Percentiles rank a stretch among this genome's conserved stretches.
These are phyloP conservation scores for Phellinidium pouzarii DNA, from an alignment of 1,284 basidiomycete species.

Conservation along the genomic window DNA sequence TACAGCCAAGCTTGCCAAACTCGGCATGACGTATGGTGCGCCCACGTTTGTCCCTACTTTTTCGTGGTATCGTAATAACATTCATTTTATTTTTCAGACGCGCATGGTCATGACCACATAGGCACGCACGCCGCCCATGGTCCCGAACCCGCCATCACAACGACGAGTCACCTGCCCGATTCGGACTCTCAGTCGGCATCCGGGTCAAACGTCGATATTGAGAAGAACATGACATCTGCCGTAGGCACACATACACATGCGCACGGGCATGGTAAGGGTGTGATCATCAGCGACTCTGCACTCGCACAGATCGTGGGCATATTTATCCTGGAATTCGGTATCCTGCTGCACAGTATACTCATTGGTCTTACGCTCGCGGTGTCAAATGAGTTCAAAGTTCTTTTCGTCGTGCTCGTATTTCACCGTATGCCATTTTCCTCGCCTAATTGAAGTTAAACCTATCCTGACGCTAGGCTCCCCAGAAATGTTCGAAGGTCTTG, in stretches of 20 bases:
- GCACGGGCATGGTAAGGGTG: constrained; percentile 5
- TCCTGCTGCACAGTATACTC: constrained; percentile 84
- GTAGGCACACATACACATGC: constrained; percentile 16
- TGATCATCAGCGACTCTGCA: constrained; percentile 34
- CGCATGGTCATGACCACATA: constrained; percentile 59
- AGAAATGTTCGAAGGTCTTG: constrained; percentile 91
- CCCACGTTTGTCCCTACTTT: constrained; percentile 11
- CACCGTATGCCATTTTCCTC: constrained; percentile 51
- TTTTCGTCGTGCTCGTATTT: constrained; percentile 90
- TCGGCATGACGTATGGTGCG: constrained; percentile 51
- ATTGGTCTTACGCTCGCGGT: constrained; percentile 94
- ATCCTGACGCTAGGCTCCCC: constrained; percentile 5
- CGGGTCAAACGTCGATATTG: constrained; percentile 17
- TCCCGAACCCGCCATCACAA: constrained; percentile 37
- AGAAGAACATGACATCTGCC: constrained; percentile 20
- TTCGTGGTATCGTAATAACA: constrained; percentile 3
- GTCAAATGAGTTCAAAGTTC: constrained; percentile 68
- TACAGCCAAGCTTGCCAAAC: constrained; percentile 50
- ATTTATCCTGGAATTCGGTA: constrained; percentile 87
- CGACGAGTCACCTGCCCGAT: constrained; percentile 18
- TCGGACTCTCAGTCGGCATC: constrained; percentile 18
- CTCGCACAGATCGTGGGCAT: constrained; percentile 80
- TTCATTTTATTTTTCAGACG: constrained; percentile 33
- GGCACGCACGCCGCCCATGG: constrained; percentile 63
- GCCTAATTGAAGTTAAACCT: neutral